A percentile compares a stretch with the other conserved stretches of the same genome.
These are phyloP conservation scores for Cyclotella distinguenda DNA, from an alignment of 108 stramenopile species.

Conservation along the genomic window DNA sequence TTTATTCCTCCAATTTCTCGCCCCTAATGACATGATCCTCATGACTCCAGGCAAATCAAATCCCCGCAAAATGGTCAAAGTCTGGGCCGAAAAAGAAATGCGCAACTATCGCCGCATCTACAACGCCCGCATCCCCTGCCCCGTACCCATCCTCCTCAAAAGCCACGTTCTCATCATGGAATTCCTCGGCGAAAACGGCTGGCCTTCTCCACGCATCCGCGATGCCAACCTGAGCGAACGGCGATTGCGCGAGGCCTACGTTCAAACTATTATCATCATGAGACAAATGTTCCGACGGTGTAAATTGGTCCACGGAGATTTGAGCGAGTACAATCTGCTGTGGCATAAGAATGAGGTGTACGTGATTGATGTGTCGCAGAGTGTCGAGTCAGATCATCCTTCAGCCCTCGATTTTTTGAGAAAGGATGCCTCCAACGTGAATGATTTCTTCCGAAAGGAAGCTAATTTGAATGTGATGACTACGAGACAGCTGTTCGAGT, in stretches of 20 bases:
- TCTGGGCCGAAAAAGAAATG: constrained; percentile 99
- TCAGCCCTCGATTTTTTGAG: constrained; percentile 94
- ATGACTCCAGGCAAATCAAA: constrained; percentile 73
- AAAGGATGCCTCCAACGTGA: constrained; percentile 94
- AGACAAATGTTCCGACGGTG: constrained; percentile 87
- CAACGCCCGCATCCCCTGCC: constrained; percentile 85
- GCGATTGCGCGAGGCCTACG: constrained; percentile 81
- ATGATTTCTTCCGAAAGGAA: constrained; percentile 91
- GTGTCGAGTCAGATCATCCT: constrained; percentile 96
- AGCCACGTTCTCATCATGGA: constrained; percentile 97
- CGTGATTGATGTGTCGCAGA: constrained; percentile 98
- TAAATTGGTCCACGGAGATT: constrained; percentile 92
- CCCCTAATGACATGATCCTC: neutral
- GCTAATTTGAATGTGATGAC: constrained; percentile 88
- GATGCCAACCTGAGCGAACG: constrained; percentile 79
- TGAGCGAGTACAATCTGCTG: constrained; percentile 95
- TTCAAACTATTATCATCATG: constrained; percentile 85
- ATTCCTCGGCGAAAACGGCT: constrained; percentile 93
- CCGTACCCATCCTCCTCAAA: constrained; percentile 88
- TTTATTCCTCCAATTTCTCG: neutral
- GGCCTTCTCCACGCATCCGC: constrained; percentile 94
- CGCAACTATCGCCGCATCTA: constrained; percentile 92
- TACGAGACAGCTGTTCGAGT: constrained; percentile 86
- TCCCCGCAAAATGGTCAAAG: constrained; percentile 99
- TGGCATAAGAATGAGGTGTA: constrained; percentile 90